phyloP scores from a whole-genome alignment of 306 rosid species.

The Begonia peltatifolia region DNA sequence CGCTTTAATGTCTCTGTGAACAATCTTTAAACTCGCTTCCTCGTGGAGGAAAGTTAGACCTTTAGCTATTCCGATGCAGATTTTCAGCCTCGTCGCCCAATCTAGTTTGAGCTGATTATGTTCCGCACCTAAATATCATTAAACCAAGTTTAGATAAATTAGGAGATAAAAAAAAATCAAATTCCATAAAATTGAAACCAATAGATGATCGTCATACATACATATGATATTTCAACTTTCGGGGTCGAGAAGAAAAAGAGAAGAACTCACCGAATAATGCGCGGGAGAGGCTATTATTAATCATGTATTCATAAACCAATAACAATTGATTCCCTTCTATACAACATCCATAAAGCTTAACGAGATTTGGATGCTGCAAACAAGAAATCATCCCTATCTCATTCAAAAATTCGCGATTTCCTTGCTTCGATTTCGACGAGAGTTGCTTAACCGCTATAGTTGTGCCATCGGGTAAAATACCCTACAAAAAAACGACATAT shows the following conservation, averaged over 20 bases:
- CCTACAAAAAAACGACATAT: constrained; percentile 25
- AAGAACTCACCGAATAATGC: constrained; percentile 49
- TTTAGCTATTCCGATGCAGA: constrained; percentile 67
- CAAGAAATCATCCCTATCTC: constrained; percentile 65
- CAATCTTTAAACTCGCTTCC: constrained; percentile 55
- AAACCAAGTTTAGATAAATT: no score
- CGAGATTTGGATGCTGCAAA: constrained; percentile 68
- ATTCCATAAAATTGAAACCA: no score
- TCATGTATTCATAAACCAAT: constrained; percentile 66
- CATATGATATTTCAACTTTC: background rate
- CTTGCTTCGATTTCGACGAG: constrained; percentile 55
- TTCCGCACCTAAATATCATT: constrained; percentile 17
- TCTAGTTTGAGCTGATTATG: constrained; percentile 18
- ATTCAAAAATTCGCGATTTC: constrained; percentile 62
- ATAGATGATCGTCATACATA: no score
- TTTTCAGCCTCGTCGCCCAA: constrained; percentile 49
- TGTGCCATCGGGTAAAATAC: constrained; percentile 46
- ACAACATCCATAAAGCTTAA: constrained; percentile 62
- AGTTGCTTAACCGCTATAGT: constrained; percentile 62
- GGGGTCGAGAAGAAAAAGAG: background rate
- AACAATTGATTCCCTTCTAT: constrained; percentile 49
- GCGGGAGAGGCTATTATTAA: constrained; percentile 56
- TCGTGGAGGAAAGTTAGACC: constrained; percentile 71
- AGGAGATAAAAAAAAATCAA: no score
- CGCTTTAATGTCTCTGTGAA: constrained; percentile 70